Evolutionary conservation across 2,329 filamentous ascomycete species (phyloP), one percentile per base, ranked within the genome.

Genomic region (Cladosporium sp.): DNA sequence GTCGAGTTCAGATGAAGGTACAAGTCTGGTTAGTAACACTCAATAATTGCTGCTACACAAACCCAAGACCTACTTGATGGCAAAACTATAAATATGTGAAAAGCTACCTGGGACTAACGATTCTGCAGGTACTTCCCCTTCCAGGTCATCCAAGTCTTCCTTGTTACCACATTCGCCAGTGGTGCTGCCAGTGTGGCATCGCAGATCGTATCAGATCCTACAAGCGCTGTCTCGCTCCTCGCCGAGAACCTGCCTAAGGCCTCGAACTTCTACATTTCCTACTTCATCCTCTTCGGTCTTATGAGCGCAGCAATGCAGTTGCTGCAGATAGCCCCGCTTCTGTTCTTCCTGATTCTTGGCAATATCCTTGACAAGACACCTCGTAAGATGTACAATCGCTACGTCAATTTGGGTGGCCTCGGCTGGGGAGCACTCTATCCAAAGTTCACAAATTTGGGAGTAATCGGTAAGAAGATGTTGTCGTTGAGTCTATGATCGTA

Each of bases 371-470:
- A 76, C 60, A 80, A 77, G 67, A 81, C 79, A 0, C 80, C 80
- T 14, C 74, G 80, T 18, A 80, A 80, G 72, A 77, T 79, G 67
- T 82, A 79, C 68, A 75, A 80, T 49, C 77, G 79, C 28, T 80
- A 79, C 44, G 76, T 77, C 62, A 77, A 74, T 28, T 74, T 82
- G 3, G 72, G 75, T 14, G 76, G 75, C 12, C 74, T 80, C 0
- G 74, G 75, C 12, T 82, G 79, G 78, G 80, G 80, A 21, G 76
- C 78, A 11, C 76, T 80, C 29, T 81, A 78, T 62, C 78, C 80
- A 14, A 80, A 80, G 46, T 73, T 70, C 73, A 77, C 76, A 56
- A 81, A 80, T 65, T 72, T 82, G 69, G 71, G 71, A 5, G 74
- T 77, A 18, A 77, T 78, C 49, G 72, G 72, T 73, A 68, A 64